phyloP scores from a whole-genome alignment of 306 rosid genomes.

The Castanea sativa region DNA sequence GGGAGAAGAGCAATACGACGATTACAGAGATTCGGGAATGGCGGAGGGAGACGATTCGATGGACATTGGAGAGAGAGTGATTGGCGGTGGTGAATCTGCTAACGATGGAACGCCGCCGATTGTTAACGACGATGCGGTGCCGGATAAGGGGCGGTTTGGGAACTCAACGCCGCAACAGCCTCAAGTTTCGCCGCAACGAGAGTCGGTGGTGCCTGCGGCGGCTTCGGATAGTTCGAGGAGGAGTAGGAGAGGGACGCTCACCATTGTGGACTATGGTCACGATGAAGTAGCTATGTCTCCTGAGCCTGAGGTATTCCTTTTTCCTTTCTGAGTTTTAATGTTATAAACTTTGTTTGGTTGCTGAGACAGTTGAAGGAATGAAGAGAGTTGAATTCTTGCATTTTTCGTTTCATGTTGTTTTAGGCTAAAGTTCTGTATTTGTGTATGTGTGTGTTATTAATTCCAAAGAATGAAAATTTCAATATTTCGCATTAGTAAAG shows the following conservation, averaged over 20 bases:
- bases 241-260: constrained; percentile 52
- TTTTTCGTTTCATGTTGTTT: background rate
- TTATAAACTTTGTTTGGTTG: background rate
- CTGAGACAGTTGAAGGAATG: background rate
- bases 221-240: constrained; percentile 21
- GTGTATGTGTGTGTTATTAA: background rate
- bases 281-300: constrained; percentile 98
- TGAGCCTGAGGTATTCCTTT: constrained; percentile 68
- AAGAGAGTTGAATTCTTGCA: background rate
- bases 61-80: constrained; percentile 23
- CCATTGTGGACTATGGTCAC: constrained; percentile 86
- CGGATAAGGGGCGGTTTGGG: constrained; percentile 40
- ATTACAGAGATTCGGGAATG: constrained; percentile 24
- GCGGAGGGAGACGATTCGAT: constrained; percentile 50
- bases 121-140: constrained; percentile 27
- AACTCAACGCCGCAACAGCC: constrained; percentile 35
- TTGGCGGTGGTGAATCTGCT: constrained; percentile 31
- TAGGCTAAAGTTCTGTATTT: background rate
- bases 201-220: constrained; percentile 12
- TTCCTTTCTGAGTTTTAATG: background rate
- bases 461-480: background rate
- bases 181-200: constrained; percentile 42
- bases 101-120: constrained; percentile 28
- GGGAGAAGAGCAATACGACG: constrained; percentile 15
- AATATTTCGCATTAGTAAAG: background rate